Base-by-base conservation (phyloP, 83 land plant genomes). In the Thuja plicata region DNA sequence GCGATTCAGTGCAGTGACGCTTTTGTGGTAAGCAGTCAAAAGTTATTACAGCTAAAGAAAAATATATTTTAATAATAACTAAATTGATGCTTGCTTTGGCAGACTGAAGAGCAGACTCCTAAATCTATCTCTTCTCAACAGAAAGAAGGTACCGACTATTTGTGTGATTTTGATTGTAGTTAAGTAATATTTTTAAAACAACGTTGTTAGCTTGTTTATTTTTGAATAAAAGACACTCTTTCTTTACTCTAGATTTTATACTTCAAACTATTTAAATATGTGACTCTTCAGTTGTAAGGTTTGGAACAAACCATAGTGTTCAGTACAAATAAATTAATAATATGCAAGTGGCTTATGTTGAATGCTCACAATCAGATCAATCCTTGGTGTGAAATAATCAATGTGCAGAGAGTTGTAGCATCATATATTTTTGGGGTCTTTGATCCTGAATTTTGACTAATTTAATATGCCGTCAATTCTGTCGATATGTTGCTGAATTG, bases 1-100 rank as follows among this genome's bases (percentile, higher is more conserved):
- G 84, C 84, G 9, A 84, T 94, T 62, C 97, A 95, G 86, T 85
- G 92, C 86, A 92, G 88, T 77, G 93, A 92, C 37, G 86, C 87
- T 74, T 50, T 89, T 48, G 91, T 82, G 60, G 52, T 87, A 52
- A 91, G 79, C 57, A 15, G 43, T 88, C 34, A 35, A 32, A 76
- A 35, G 32, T n/a, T 73, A 73, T 8, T 35, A 27, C 38, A 34
- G 57, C 17, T 54, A 16, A 54, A 54, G 57, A 15, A 15, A 54
- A 16, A 15, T 54, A 54, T 16, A 54, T 83, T 46, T n/a, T n/a
- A 32, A 48, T 66, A 66, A 11, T 83, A 83, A 48, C 50, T 27
- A 30, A 83, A 24, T n/a, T 27, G 19, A 30, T 30, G 30, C 85
- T 48, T 48, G 1, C 52, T 12, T 83, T 83, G 41, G 17, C 73